Evolutionary conservation across 805 yeast species (phyloP).

Genomic region (Kockiozyma suomiensis): DNA sequence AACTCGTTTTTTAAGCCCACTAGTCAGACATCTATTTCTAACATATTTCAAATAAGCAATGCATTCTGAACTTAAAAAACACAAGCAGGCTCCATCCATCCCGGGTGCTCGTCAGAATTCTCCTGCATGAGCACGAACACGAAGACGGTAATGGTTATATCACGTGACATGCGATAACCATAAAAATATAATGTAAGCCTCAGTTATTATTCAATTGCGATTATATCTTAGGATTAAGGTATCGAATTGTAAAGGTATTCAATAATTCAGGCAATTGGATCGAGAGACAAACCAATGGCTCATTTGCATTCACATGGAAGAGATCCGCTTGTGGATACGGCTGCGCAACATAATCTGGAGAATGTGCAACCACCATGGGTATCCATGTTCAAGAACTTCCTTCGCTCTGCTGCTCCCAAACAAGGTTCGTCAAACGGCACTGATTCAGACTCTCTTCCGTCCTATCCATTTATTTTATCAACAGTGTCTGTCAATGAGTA

Average conservation of each 20-base stretch:
- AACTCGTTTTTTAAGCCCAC: no score
- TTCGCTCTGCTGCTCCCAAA: neutral
- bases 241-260: no score
- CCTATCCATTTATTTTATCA: constrained; percentile 24
- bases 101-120: no score
- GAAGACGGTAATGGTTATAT: no score
- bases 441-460: neutral
- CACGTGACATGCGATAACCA: no score
- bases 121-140: no score
- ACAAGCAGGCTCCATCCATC: no score
- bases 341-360: constrained; percentile 22
- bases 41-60: no score
- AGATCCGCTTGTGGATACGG: constrained; percentile 1
- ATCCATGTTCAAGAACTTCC: constrained; percentile 9
- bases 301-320: neutral
- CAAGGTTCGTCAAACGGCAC: neutral
- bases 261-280: neutral
- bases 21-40: no score
- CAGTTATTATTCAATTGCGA: no score
- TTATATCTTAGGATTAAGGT: no score
- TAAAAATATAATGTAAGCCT: neutral
- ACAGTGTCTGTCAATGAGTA: constrained; percentile 23
- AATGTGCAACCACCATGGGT: constrained; percentile 29
- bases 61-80: no score
- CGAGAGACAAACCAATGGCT: neutral